Base-by-base conservation (phyloP, 192 early-diverging fungal species). In the Coemansia sp. region DNA sequence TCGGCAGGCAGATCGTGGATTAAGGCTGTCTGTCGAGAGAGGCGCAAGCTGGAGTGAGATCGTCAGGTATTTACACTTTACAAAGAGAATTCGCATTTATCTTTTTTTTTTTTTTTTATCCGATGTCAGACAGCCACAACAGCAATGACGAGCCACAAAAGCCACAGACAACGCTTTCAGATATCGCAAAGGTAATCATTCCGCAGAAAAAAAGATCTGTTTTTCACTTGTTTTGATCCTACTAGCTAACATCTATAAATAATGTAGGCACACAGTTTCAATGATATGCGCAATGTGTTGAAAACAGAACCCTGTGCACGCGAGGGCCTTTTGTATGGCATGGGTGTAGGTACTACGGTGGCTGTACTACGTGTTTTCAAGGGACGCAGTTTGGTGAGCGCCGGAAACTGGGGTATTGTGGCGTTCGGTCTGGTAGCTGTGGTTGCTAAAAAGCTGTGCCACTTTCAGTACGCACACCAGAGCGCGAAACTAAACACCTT, bases 321-420 rank as follows among this genome's bases (percentile, higher is more conserved):
- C 61, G 80, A 82, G 44, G 80, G 80, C 13, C 55, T 73, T n/a
- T 38, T 82, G 35, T 82, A 82, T 58, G 80, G 80, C 40, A 63
- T 75, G 9, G 74, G 69, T 20, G 40, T 64, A 3, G 80, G 74
- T 9, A 15, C 49, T 16, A 64, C 62, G 12, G 80, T 73, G 20
- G 68, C 68, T 7, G 41, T 82, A 8, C 55, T 82, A 32, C 74
- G 74, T 15, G 60, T 82, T 18, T 69, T 74, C 60, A 69, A 73
- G 58, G 53, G 61, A 18, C 74, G 79, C 16, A 59, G 68, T 18
- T 11, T 72, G 16, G 11, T 73, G 20, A 71, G 58, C 52, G 79
- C 79, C 22, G 74, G 74, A 41, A 82, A 76, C 65, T 82, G 79
- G 79, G 79, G 70, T 7, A 53, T 82, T 16, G 37, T 41, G 20